Evolutionary conservation across 176 grass and related monocot species (phyloP).

Genomic region (Oryza officinalis): DNA sequence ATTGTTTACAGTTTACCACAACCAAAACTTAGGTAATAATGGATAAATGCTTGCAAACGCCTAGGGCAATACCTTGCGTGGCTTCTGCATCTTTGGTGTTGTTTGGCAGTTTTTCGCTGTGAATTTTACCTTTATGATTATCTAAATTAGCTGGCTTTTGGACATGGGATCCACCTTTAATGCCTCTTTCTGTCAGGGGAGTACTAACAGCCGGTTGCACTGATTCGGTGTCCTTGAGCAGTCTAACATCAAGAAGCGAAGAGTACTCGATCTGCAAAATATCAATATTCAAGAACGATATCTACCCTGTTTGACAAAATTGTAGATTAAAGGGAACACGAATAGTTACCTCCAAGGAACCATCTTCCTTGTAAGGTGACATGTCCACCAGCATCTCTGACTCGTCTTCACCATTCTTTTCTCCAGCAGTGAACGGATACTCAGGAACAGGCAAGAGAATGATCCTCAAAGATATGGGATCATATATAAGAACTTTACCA

Average conservation of each 20-base stretch:
- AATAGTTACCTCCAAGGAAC: conserved; percentile 78
- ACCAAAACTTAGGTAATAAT: neutral
- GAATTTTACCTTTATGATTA: conserved; percentile 33
- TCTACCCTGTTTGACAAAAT: neutral
- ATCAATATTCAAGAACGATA: conserved; percentile 7
- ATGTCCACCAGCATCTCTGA: conserved; percentile 32
- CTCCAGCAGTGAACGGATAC: conserved; percentile 56
- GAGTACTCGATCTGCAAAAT: conserved; percentile 77
- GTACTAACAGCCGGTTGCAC: conserved; percentile 20
- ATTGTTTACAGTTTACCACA: neutral
- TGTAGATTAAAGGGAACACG: neutral
- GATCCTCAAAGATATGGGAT: conserved; percentile 64
- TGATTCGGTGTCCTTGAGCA: conserved; percentile 51
- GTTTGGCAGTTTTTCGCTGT: conserved; percentile 21
- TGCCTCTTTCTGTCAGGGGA: conserved; percentile 29
- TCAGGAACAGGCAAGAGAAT: conserved; percentile 68
- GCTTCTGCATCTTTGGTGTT: conserved; percentile 22
- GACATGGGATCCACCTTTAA: neutral
- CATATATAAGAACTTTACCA: conserved; percentile 80
- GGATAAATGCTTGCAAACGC: conserved; percentile 9
- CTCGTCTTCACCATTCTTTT: conserved; percentile 37
- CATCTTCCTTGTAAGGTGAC: conserved; percentile 85
- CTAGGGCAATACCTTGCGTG: conserved; percentile 31
- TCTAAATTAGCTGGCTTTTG: conserved; percentile 13
- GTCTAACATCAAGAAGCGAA: conserved; percentile 75